Base-by-base conservation (phyloP, 192 early-diverging fungal genomes). In the Dissophora ornata region DNA sequence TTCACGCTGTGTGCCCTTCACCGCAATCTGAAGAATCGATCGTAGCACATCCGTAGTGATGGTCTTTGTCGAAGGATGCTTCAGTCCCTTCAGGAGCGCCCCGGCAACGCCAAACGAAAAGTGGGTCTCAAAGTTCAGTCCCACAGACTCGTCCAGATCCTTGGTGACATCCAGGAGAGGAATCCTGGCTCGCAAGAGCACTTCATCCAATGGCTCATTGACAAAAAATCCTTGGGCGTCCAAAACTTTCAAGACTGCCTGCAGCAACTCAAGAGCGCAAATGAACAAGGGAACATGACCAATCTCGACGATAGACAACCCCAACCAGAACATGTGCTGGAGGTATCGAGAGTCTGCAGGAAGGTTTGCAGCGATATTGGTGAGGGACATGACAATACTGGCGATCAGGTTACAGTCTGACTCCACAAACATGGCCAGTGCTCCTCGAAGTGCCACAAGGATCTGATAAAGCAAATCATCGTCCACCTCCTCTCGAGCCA, bases 401-500 rank as follows among this genome's bases (percentile, higher is more conserved):
- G 92, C 86, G 26, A 96, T 93, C 63, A 97, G 75, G 32, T 84
- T 88, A 62, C 83, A 84, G 58, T 95, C 92, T 5, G 87, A 86
- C 61, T 97, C 94, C 48, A 93, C 92, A 71, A 94, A 95, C 40
- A 91, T 86, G 16, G 86, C 90, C 41, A 98, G 83, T 0, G 96
- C 94, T 4, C 93, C 93, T 34, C 93, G 90, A 36, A 98, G 79
- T 0, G 96, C 92, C 1, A 94, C 95, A 21, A 97, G 79, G 22
- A 94, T 95, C 80, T 96, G 95, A 70, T 96, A 98, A n/a, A 97
- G 69, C 48, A 97, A 55, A 67, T 96, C 95, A 57, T 97, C 94
- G 59, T 97, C 95, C 0, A 95, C 91, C 62, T 94, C 94, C 69
- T 96, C 93, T 25, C 90, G 84, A 3, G 93, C 94, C 45, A 98